Base-by-base conservation (phyloP, 495 filamentous ascomycete species). In the Geoglossum glabrum region DNA sequence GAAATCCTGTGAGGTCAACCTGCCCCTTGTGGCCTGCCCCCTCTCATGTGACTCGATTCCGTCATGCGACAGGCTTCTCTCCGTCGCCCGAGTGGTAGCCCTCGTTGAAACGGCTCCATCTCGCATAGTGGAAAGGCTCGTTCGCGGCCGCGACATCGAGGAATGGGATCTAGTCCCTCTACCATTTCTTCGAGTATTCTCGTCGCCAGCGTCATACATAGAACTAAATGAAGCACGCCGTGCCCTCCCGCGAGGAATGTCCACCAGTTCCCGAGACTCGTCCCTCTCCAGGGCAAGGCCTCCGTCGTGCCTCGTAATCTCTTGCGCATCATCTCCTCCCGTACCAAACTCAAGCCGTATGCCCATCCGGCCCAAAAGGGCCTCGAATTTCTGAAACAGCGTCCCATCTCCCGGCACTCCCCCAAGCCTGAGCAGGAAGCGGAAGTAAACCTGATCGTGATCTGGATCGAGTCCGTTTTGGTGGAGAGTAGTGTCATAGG, bases 351-450 rank as follows among this genome's bases (percentile, higher is more conserved):
- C 77, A 60, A 89, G 72, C 34, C 79, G 74, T 61, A 90, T 86
- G 36, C 80, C 82, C 72, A 84, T 73, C 56, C 74, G 71, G 36
- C 73, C 73, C 61, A 92, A 73, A 50, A 82, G 61, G 40, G 71
- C 73, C 68, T 83, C 77, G 64, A 90, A 86, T 57, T 77, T 81
- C 55, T 83, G 78, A 56, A 79, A 79, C 19, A 89, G 68, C 1
- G 73, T 73, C 45, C 61, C 64, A 52, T 36, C 57, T 59, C 30
- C 60, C 64, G 36, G 28, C 5, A 58, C 13, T 62, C 79, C 81
- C 40, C 86, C 85, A 71, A 95, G 82, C 68, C 83, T 84, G 66
- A 93, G 83, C 59, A 95, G 68, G 66, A 89, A 81, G 66, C 84
- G 79, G 68, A 86, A 75, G 64, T 86, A 86, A 56, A 80, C 74